Percentiles rank a stretch among this genome's conserved stretches.
Conservation (phyloP, 805 yeast species). For the Schwanniomyces yamadae region DNA sequence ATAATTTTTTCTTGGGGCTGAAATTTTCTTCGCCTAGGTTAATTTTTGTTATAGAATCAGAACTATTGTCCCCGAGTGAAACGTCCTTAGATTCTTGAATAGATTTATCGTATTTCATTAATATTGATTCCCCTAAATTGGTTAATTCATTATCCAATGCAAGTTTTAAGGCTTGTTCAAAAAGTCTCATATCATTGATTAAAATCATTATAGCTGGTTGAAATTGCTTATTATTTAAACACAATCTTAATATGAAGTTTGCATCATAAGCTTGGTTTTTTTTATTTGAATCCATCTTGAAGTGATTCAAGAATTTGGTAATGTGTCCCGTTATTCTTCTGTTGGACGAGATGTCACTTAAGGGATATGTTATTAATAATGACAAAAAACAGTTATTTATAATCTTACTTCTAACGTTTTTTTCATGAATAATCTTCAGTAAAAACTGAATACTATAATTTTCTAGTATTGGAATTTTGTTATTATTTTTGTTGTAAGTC, state of each 20-base stretch:
- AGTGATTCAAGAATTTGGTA: slow-evolving; percentile 25
- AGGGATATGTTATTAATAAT: slow-evolving; percentile 52
- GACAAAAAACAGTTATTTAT: slow-evolving; percentile 73
- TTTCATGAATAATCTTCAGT: slow-evolving; percentile 44
- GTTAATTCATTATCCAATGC: slow-evolving; percentile 63
- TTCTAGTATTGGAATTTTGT: slow-evolving; percentile 38
- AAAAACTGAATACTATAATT: slow-evolving; percentile 71
- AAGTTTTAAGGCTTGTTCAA: slow-evolving; percentile 76
- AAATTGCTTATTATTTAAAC: slow-evolving; percentile 56
- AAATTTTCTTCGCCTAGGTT: slow-evolving; percentile 35
- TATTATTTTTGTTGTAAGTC: slow-evolving; percentile 54
- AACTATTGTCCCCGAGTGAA: slow-evolving; percentile 30
- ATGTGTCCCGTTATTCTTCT: slow-evolving; percentile 26
- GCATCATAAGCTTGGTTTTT: slow-evolving; percentile 49
- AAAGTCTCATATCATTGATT: slow-evolving; percentile 59
- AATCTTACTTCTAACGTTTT: slow-evolving; percentile 39
- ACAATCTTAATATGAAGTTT: slow-evolving; percentile 72
- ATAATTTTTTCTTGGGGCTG: slow-evolving; percentile 60
- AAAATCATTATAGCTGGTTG: slow-evolving; percentile 74
- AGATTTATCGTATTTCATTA: slow-evolving; percentile 31
- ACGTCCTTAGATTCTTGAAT: slow-evolving; percentile 4
- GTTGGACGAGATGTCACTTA: slow-evolving; percentile 2
- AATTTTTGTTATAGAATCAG: slow-evolving; percentile 39
- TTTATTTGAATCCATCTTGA: slow-evolving; percentile 19
- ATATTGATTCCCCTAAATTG: slow-evolving; percentile 48